phyloP scores from a whole-genome alignment of 2,329 filamentous ascomycete species.

The Xylaria digitata region DNA sequence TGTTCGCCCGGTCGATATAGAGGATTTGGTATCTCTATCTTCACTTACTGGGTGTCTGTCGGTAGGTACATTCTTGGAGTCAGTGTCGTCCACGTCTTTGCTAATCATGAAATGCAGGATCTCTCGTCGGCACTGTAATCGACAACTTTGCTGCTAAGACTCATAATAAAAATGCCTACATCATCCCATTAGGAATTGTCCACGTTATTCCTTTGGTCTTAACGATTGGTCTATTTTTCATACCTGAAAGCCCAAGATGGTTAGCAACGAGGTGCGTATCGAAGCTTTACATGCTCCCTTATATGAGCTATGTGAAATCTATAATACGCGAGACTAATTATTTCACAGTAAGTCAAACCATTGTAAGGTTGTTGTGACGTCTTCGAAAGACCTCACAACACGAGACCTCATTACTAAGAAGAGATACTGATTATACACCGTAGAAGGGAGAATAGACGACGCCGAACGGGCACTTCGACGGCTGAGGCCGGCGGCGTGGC shows the following conservation, averaged over 20 bases:
- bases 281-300: background rate
- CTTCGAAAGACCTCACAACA: no score
- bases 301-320: background rate
- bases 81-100: no score
- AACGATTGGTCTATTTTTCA: constrained; percentile 52
- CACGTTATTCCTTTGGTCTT: constrained; percentile 53
- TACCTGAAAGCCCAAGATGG: constrained; percentile 57
- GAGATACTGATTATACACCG: constrained; percentile 1
- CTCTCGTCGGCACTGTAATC: constrained; percentile 61
- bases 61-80: constrained; percentile 50
- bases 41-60: constrained; percentile 61
- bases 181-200: constrained; percentile 48
- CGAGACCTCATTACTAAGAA: background rate
- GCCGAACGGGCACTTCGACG: constrained; percentile 50
- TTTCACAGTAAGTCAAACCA: constrained; percentile 20
- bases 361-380: background rate
- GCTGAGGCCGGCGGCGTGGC: constrained; percentile 49
- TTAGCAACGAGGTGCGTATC: constrained; percentile 45
- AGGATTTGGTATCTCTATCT: constrained; percentile 59
- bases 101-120: constrained; percentile 52
- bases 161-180: constrained; percentile 41
- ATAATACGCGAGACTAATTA: constrained; percentile 2
- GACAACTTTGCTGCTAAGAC: constrained; percentile 59
- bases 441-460: constrained; percentile 47
- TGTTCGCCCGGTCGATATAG: constrained; percentile 59